Conservation (phyloP, 441 rosid genomes). For the Melastoma candidum region DNA sequence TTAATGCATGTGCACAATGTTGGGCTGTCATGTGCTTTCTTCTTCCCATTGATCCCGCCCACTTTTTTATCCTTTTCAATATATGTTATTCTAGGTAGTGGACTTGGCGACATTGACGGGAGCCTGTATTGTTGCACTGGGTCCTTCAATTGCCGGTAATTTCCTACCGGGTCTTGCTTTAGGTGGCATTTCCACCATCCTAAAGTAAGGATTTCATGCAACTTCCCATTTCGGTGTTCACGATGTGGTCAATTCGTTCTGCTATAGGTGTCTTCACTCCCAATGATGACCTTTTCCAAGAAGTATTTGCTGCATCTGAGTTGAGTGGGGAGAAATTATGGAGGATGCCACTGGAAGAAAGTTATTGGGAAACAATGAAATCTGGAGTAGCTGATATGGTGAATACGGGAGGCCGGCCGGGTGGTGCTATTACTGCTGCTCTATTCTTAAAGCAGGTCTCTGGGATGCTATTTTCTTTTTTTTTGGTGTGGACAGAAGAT, state of each 20-base stretch:
- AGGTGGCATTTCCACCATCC: too few relatives aligned
- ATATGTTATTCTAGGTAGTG: slow-evolving; percentile 45
- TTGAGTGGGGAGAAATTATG: slow-evolving; percentile 84
- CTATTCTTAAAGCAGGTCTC: slow-evolving; percentile 77
- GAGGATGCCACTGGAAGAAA: slow-evolving; percentile 96
- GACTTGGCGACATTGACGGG: slow-evolving; percentile 93
- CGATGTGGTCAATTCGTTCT: background rate
- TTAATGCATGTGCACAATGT: too few relatives aligned
- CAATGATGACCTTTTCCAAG: slow-evolving; percentile 71
- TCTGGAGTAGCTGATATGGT: slow-evolving; percentile 97
- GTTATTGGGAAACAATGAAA: slow-evolving; percentile 95
- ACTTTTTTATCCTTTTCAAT: background rate
- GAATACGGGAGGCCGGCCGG: slow-evolving; percentile 77
- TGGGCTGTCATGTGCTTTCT: background rate
- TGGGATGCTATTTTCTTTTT: too few relatives aligned
- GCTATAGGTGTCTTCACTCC: slow-evolving; percentile 74
- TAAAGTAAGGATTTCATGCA: too few relatives aligned
- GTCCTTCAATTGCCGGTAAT: slow-evolving; percentile 58
- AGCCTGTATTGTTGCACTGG: slow-evolving; percentile 69
- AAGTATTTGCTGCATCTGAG: slow-evolving; percentile 68
- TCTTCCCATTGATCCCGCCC: too few relatives aligned
- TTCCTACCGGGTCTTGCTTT: too few relatives aligned
- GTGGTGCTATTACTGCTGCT: slow-evolving; percentile 89
- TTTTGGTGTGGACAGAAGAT: too few relatives aligned
- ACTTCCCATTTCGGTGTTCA: too few relatives aligned